Evolutionary conservation across 257 asterid genomes (phyloP), one percentile per base, ranked within the genome.

Genomic region (Petunia secreta): DNA sequence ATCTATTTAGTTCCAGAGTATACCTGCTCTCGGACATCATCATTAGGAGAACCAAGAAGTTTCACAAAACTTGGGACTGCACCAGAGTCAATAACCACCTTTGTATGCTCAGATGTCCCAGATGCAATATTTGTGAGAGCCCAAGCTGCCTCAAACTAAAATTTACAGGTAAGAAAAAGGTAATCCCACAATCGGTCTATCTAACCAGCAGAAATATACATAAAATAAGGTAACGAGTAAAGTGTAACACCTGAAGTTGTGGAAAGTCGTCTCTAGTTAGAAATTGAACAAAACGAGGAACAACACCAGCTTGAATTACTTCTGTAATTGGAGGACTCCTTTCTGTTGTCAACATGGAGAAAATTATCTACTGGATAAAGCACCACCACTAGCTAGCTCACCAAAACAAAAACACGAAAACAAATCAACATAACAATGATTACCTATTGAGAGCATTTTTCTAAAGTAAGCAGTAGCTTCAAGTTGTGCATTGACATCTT

Each of bases 131-230:
- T 94, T 5, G 98, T 94, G 84, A 94, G 93, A 39, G 98, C 98
- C 98, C 98, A 94, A 68, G 98, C 97, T 43, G 98, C 98, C 89
- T 94, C 98, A 82, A 94, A 92, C 98, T 94, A 83, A 5, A 81
- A 43, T 8, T 71, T 16, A n/a, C 43, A 41, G 11, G 43, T 41
- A 43, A 43, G 10, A 8, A 9, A 11, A 52, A 52, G 55, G 55
- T 8, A 52, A 52, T 25, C 10, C 10, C 14, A 1, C 10, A 52
- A 14, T 52, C 55, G 10, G 55, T 8, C 14, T 52, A 52, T 52
- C 15, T 52, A 52, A 8, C 55, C 10, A 8, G 14, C 55, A 52
- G 55, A 4, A 52, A 3, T 11, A 52, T 52, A 52, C 55, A 9
- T 25, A 52, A 14, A 14, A 52, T 52, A 9, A 52, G 8, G 55